These are phyloP conservation scores for Colletotrichum tamarilloi DNA, from an alignment of 2,329 filamentous ascomycete genomes.

Conservation along the genomic window DNA sequence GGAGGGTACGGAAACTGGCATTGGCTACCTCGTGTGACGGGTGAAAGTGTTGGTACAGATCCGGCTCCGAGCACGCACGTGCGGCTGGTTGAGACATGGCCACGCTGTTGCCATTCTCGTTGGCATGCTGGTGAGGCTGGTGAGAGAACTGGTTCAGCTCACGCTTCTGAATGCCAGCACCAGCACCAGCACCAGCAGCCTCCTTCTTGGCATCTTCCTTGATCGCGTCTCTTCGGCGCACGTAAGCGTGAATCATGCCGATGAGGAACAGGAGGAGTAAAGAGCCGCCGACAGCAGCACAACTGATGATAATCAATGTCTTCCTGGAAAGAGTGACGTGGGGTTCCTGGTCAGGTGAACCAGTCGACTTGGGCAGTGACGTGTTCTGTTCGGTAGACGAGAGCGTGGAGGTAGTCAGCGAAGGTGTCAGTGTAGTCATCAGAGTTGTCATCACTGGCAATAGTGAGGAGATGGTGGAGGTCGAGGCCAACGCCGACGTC, in stretches of 20 bases:
- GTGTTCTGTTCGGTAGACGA: neutral
- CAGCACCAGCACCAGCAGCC: too few relatives aligned
- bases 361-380: neutral
- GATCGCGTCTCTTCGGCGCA: neutral
- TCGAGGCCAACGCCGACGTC: neutral
- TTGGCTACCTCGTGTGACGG: neutral
- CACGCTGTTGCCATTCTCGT: neutral
- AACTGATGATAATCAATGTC: neutral
- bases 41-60: neutral
- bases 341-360: neutral
- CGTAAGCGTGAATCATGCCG: neutral
- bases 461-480: neutral
- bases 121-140: neutral
- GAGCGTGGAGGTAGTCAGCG: neutral
- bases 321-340: neutral
- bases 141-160: neutral
- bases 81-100: neutral
- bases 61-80: neutral
- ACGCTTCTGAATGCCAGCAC: neutral
- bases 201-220: neutral
- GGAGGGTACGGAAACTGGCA: neutral
- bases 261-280: neutral
- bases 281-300: neutral
- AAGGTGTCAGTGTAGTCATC: neutral
- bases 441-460: neutral